Percentiles rank a stretch among this genome's conserved stretches.
These are phyloP conservation scores for Hordeum pubiflorum DNA, from an alignment of 202 grass and related monocot genomes.

Conservation along the genomic window DNA sequence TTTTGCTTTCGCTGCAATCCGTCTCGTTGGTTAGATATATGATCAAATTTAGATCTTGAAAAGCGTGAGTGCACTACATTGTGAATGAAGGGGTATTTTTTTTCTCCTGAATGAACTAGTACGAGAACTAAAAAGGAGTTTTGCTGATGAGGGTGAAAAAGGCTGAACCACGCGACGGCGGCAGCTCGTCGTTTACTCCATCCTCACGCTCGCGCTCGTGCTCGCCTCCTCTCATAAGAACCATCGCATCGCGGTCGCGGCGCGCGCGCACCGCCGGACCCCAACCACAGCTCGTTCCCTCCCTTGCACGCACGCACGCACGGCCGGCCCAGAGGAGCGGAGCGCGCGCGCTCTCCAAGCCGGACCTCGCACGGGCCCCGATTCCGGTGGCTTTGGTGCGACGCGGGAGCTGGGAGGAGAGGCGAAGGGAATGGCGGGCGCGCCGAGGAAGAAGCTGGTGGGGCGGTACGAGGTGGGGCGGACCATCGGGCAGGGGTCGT, in stretches of 20 bases:
- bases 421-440: conserved; percentile 1
- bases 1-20: too few species aligned
- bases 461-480: conserved; percentile 81
- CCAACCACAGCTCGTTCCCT: background rate
- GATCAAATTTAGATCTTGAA: too few species aligned
- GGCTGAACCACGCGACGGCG: background rate
- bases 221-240: background rate
- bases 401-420: background rate
- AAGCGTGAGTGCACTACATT: too few species aligned
- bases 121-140: background rate
- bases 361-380: background rate
- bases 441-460: conserved; percentile 51
- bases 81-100: too few species aligned
- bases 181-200: background rate
- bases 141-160: background rate
- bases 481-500: conserved; percentile 86
- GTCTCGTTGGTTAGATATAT: too few species aligned
- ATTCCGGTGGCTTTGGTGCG: background rate
- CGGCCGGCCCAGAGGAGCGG: background rate
- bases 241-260: background rate
- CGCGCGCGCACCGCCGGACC: background rate
- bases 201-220: background rate
- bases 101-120: too few species aligned
- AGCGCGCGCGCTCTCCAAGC: background rate
- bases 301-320: background rate